Percentiles rank a stretch among this genome's conserved stretches.
These are phyloP conservation scores for Diplodia seriata DNA, from an alignment of 2,329 filamentous ascomycete genomes.

Conservation along the genomic window DNA sequence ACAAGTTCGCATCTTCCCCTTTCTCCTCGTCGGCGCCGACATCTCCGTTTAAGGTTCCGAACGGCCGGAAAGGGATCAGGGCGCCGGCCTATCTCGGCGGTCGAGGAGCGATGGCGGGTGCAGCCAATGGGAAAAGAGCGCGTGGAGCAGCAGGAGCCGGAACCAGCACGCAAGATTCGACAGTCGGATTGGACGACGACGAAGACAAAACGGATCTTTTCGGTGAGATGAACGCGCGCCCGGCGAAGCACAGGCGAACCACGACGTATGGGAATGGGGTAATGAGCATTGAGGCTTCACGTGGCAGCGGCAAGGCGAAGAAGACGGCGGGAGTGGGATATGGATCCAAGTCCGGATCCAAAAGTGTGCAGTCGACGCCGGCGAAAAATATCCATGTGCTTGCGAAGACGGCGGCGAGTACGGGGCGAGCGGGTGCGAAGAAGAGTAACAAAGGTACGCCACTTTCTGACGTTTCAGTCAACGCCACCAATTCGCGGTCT, in stretches of 20 bases:
- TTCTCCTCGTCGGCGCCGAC: not conserved
- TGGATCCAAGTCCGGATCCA: not conserved
- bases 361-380: constrained; percentile 2
- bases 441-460: constrained; percentile 20
- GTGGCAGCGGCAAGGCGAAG: not conserved
- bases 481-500: not conserved
- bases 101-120: not conserved
- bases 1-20: no score
- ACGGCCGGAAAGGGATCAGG: not conserved
- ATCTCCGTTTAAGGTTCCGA: not conserved
- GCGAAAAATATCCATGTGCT: not conserved
- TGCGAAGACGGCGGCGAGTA: not conserved
- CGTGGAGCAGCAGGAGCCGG: not conserved
- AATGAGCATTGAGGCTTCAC: not conserved
- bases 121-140: not conserved
- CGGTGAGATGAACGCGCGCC: not conserved
- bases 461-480: not conserved
- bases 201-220: constrained; percentile 9
- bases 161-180: constrained; percentile 1
- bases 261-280: not conserved
- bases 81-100: not conserved
- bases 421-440: not conserved
- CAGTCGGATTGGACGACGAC: not conserved
- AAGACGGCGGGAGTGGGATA: not conserved
- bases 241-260: not conserved